Conservation (phyloP, 164 flowering plant species). For the Tetracentron sinense region DNA sequence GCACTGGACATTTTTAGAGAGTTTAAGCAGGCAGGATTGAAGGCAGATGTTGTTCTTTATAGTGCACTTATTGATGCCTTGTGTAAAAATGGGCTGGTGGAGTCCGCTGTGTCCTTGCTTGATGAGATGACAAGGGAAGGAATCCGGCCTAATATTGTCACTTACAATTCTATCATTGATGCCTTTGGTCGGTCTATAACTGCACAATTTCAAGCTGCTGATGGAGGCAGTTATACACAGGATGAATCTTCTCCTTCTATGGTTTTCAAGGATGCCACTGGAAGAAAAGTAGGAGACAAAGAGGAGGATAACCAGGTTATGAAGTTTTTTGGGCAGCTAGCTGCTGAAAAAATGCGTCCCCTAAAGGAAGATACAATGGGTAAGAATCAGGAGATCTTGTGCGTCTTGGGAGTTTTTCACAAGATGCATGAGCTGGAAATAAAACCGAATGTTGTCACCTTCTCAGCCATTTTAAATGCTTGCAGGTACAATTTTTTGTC, state of each 20-base stretch:
- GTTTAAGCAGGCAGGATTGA: conserved; percentile 73
- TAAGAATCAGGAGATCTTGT: conserved; percentile 50
- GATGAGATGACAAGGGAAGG: conserved; percentile 93
- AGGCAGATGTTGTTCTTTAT: conserved; percentile 95
- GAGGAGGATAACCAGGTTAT: conserved; percentile 45
- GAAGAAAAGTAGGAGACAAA: conserved; percentile 9
- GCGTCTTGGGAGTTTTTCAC: conserved; percentile 70
- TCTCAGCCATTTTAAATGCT: conserved; percentile 95
- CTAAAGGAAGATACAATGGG: conserved; percentile 32
- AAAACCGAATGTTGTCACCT: conserved; percentile 96
- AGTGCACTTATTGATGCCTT: conserved; percentile 87
- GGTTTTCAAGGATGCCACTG: conserved; percentile 13
- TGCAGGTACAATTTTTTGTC: conserved; percentile 81
- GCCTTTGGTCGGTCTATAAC: conserved; percentile 69
- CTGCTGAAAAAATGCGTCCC: conserved; percentile 37
- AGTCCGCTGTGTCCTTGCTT: conserved; percentile 69
- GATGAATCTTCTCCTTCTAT: conserved; percentile 21
- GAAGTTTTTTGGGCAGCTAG: conserved; percentile 60
- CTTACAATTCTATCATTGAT: conserved; percentile 94
- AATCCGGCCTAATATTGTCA: conserved; percentile 87
- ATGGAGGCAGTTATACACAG: conserved; percentile 19
- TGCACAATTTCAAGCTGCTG: conserved; percentile 19
- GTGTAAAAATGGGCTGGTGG: conserved; percentile 88
- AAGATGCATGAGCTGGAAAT: conserved; percentile 90
- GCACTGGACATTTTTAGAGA: conserved; percentile 79